Evolutionary conservation across 768 basidiomycete genomes (phyloP).

Genomic region (Naganishia onofrii): DNA sequence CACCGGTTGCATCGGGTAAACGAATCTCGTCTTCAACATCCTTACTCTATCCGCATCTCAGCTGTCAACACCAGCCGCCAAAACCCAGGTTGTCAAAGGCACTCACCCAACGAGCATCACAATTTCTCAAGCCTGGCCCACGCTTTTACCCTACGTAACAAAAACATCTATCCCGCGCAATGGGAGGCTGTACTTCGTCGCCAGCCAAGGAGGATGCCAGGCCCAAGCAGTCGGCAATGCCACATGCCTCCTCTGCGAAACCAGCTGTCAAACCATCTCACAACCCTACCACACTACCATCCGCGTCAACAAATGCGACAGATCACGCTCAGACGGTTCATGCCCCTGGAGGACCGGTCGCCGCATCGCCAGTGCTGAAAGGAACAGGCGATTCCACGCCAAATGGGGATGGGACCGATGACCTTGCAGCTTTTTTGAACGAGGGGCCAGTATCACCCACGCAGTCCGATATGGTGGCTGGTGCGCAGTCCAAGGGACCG

Average conservation of each 20-base stretch:
- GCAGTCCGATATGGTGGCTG: conserved; percentile 22
- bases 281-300: background rate
- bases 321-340: background rate
- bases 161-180: conserved; percentile 4
- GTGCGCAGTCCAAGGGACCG: conserved; percentile 35
- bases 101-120: too few species aligned
- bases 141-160: background rate
- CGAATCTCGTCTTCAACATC: background rate
- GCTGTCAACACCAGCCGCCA: background rate
- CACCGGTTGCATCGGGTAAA: background rate
- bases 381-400: conserved; percentile 27
- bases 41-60: background rate
- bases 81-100: background rate
- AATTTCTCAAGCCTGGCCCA: background rate
- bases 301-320: background rate
- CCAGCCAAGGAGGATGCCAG: conserved; percentile 9
- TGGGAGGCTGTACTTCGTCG: conserved; percentile 29
- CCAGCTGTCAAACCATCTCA: background rate
- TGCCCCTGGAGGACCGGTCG: conserved; percentile 3
- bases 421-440: conserved; percentile 32
- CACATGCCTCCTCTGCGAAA: background rate
- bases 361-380: conserved; percentile 21
- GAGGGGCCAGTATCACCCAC: conserved; percentile 37
- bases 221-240: background rate
- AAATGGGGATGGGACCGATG: conserved; percentile 22